Conservation (phyloP, 208 protist species). For the Naegleria fowleri region DNA sequence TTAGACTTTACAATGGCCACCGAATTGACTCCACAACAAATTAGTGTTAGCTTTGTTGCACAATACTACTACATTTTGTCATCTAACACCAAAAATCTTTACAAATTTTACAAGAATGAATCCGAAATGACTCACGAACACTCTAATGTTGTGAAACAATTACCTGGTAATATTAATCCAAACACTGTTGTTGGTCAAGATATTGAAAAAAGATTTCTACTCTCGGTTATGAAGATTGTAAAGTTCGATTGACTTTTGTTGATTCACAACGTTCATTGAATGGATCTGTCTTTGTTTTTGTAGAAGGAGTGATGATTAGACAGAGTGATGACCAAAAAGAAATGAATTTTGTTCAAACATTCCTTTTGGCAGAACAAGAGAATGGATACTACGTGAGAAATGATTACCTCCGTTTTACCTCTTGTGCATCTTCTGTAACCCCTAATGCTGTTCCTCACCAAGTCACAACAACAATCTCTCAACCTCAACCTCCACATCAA, state of each 20-base stretch:
- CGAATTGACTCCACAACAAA: slow-evolving; percentile 2
- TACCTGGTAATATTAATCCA: not conserved
- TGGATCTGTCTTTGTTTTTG: not conserved
- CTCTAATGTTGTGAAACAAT: not conserved
- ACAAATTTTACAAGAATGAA: not conserved
- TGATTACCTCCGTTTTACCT: not conserved
- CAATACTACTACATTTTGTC: not conserved
- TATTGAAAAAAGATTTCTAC: not conserved
- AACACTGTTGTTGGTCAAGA: not conserved
- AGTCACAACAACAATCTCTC: not conserved
- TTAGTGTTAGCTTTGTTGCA: not conserved
- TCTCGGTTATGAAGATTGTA: not conserved
- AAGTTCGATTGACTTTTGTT: not conserved
- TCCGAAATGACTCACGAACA: slow-evolving; percentile 9
- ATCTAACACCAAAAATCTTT: not conserved
- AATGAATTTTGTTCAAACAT: not conserved
- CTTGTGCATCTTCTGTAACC: not conserved
- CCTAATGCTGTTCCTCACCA: not conserved
- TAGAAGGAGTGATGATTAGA: not conserved
- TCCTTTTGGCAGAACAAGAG: not conserved
- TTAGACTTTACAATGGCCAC: not conserved
- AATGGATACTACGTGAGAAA: slow-evolving; percentile 14
- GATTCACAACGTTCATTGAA: not conserved
- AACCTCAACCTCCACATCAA: too few relatives aligned
- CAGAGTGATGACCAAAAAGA: not conserved